phyloP scores from a whole-genome alignment of 495 filamentous ascomycete genomes.

The Penicillium daleae region DNA sequence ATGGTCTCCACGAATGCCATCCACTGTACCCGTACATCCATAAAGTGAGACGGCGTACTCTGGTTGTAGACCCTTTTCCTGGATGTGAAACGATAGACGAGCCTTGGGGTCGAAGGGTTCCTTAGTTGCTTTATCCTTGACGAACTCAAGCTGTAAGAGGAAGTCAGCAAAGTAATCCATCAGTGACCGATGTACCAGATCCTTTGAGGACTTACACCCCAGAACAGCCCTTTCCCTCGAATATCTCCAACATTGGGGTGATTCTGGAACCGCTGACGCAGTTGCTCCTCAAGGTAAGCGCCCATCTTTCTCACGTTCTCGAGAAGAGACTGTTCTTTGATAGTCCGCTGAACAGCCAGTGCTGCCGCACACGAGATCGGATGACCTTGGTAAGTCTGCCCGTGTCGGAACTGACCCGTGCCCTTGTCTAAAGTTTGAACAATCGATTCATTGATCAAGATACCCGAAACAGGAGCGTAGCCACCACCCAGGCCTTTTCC shows the following conservation, averaged over 20 bases:
- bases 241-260: constrained; percentile 59
- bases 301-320: constrained; percentile 55
- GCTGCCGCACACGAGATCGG: constrained; percentile 60
- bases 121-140: constrained; percentile 58
- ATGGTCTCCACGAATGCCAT: constrained; percentile 74
- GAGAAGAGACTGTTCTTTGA: constrained; percentile 50
- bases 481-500: constrained; percentile 72
- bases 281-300: constrained; percentile 38
- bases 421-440: constrained; percentile 59
- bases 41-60: constrained; percentile 70
- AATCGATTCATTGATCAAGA: constrained; percentile 58
- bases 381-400: constrained; percentile 65
- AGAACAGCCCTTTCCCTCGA: constrained; percentile 59
- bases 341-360: constrained; percentile 56
- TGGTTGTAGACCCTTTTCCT: constrained; percentile 53
- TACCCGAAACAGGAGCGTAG: constrained; percentile 63
- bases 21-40: constrained; percentile 66
- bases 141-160: constrained; percentile 56
- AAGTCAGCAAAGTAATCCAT: constrained; percentile 4
- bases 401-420: constrained; percentile 57
- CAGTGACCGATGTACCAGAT: not conserved
- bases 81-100: constrained; percentile 50
- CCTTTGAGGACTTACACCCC: constrained; percentile 50
- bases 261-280: constrained; percentile 38
- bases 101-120: constrained; percentile 50